These are phyloP conservation scores for Dactylonectria estremocensis DNA, from an alignment of 2,329 filamentous ascomycete genomes.

Conservation along the genomic window DNA sequence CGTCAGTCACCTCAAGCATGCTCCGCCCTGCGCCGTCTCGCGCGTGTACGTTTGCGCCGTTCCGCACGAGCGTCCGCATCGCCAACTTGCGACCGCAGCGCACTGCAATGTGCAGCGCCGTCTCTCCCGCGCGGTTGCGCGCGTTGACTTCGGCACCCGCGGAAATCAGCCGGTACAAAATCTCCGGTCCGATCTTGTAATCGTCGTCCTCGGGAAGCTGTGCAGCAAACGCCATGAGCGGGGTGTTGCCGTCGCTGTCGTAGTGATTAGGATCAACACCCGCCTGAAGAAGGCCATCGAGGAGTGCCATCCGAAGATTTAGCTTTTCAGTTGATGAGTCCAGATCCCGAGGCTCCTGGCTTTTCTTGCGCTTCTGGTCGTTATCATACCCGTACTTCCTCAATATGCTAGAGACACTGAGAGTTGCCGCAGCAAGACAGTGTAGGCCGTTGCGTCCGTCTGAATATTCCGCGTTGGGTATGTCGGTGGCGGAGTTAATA, in stretches of 20 bases:
- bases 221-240: constrained; percentile 69
- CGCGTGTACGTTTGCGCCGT: constrained; percentile 64
- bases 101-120: constrained; percentile 68
- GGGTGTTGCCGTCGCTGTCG: constrained; percentile 66
- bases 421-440: constrained; percentile 69
- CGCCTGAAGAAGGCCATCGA: constrained; percentile 52
- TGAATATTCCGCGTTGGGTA: constrained; percentile 48
- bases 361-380: constrained; percentile 25
- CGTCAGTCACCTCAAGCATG: constrained; percentile 63
- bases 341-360: constrained; percentile 38
- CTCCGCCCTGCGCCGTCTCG: constrained; percentile 62
- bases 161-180: constrained; percentile 61
- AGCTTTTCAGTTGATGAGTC: constrained; percentile 54
- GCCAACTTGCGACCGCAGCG: constrained; percentile 68
- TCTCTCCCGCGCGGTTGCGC: constrained; percentile 69
- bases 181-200: constrained; percentile 62
- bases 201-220: constrained; percentile 67
- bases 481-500: constrained; percentile 31
- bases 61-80: constrained; percentile 61
- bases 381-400: constrained; percentile 50
- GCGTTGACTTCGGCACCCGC: constrained; percentile 63
- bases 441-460: constrained; percentile 71
- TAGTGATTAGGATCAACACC: constrained; percentile 68
- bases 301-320: constrained; percentile 45
- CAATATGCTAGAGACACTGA: constrained; percentile 58